Percentiles rank a stretch among this genome's conserved stretches.
Conservation (phyloP, 306 rosid genomes). For the Vigna nakashimae region DNA sequence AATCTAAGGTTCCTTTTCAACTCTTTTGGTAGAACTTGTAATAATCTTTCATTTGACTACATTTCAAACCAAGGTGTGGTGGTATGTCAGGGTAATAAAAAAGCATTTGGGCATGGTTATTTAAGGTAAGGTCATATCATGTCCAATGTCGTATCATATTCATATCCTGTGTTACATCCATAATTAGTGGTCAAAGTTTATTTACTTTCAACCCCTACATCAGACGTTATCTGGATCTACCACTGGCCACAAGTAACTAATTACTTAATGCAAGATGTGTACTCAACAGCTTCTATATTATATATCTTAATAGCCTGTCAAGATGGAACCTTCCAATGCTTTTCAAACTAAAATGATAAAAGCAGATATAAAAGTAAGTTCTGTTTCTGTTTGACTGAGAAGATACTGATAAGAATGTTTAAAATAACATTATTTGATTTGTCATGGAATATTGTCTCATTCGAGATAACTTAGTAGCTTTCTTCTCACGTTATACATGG, state of each 20-base stretch:
- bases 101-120: not conserved
- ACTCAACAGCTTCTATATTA: not conserved
- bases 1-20: constrained; percentile 36
- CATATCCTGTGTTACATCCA: not conserved
- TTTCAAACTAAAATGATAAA: not conserved
- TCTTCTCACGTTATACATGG: constrained; percentile 16
- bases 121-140: constrained; percentile 2
- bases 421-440: constrained; percentile 19
- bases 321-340: not conserved
- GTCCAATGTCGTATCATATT: not conserved
- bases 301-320: not conserved
- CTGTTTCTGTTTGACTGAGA: not conserved
- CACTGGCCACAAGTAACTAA: not conserved
- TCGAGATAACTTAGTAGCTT: constrained; percentile 21
- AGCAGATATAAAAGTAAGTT: not conserved
- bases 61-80: constrained; percentile 24
- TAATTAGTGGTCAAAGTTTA: not conserved
- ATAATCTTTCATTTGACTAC: constrained; percentile 4
- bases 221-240: not conserved
- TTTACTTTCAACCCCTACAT: not conserved
- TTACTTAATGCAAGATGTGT: not conserved
- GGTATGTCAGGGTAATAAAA: constrained; percentile 11
- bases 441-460: constrained; percentile 23
- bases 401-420: constrained; percentile 26
- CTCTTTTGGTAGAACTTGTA: constrained; percentile 1